These are phyloP conservation scores for Peterozyma toletana DNA, from an alignment of 805 yeast genomes.

Conservation along the genomic window DNA sequence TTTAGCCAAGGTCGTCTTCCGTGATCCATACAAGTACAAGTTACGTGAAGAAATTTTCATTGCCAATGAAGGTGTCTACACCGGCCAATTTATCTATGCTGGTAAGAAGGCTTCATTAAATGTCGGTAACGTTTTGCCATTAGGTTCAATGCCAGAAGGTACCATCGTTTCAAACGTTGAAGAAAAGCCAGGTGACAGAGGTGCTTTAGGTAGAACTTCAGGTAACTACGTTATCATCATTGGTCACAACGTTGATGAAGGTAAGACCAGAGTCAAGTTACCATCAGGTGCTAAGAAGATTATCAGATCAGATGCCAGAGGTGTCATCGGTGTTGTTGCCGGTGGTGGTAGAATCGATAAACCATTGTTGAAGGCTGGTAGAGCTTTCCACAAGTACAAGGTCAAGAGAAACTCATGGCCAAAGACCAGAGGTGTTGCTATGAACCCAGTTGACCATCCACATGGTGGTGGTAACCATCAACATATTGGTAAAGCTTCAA, in stretches of 20 bases:
- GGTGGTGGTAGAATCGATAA: slow-evolving; percentile 99
- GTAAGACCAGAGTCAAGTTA: slow-evolving; percentile 98
- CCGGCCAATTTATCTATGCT: slow-evolving; percentile 98
- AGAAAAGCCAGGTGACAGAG: slow-evolving; percentile 48
- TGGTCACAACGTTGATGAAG: slow-evolving; percentile 99
- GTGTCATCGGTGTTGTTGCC: slow-evolving; percentile 99
- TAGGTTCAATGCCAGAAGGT: slow-evolving; percentile 74
- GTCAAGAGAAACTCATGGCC: slow-evolving; percentile 99
- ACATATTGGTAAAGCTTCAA: slow-evolving; percentile 99
- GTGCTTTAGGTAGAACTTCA: slow-evolving; percentile 97
- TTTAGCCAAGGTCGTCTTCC: slow-evolving; percentile 96
- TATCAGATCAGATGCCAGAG: slow-evolving; percentile 93
- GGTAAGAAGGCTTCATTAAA: slow-evolving; percentile 97
- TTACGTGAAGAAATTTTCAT: slow-evolving; percentile 97
- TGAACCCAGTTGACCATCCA: slow-evolving; percentile 99
- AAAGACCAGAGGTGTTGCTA: slow-evolving; percentile 99
- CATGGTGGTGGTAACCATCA: slow-evolving; percentile 99
- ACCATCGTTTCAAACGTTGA: slow-evolving; percentile 45
- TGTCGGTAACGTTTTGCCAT: slow-evolving; percentile 95
- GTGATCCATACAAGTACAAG: slow-evolving; percentile 99
- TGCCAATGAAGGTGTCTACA: slow-evolving; percentile 99
- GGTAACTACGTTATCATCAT: slow-evolving; percentile 99
- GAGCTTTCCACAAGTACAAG: slow-evolving; percentile 99
- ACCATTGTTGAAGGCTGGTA: slow-evolving; percentile 99
- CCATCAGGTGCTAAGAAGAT: slow-evolving; percentile 99